Base-by-base conservation (phyloP, 352 stramenopile genomes). In the Phytophthora lateralis region DNA sequence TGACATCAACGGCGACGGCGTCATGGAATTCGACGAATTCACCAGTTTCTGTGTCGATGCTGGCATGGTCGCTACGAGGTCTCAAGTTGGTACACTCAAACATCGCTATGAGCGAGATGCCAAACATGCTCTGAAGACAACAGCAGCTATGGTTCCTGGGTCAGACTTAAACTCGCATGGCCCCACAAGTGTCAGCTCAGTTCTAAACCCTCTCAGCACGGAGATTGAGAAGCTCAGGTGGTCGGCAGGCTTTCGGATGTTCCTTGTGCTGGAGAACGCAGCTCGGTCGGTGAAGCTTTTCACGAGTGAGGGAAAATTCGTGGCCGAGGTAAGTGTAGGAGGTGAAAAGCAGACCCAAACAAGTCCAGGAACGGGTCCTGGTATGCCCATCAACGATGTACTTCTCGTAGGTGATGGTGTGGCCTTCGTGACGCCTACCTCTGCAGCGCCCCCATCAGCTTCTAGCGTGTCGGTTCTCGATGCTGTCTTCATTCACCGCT, bases 11-110 rank as follows among this genome's bases (percentile, higher is more conserved):
- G 88, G 88, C 24, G 88, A 96, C 35, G 85, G 86, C 6, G 73
- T 73, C 3, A 89, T 95, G 71, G 88, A 96, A 41, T 94, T 93
- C 50, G 83, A 91, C 21, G 88, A 96, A 63, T 93, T 95, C 52
- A 94, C 88, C 39, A 91, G 79, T 20, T 96, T 90, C 51, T 96
- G 88, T 57, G 85, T 95, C 10, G 88, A 94, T 50, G 86, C 85
- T 11, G 88, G 88, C 5, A 94, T 96, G 81, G 71, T 92, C 32
- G 82, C 85, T 7, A 90, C 79, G 15, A 66, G 85, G 34, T 47
- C 51, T 14, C 70, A 88, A 24, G 62, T 63, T 0, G 46, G 63
- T 2, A 75, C 55, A 0, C 64, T 94, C 30, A 93, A 93, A 55
- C 85, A 93, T 60, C 81, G 78, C 12, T 94, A 93, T 48, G 69